Conservation (phyloP, 2,329 filamentous ascomycete genomes). For the Microcera coccophila region DNA sequence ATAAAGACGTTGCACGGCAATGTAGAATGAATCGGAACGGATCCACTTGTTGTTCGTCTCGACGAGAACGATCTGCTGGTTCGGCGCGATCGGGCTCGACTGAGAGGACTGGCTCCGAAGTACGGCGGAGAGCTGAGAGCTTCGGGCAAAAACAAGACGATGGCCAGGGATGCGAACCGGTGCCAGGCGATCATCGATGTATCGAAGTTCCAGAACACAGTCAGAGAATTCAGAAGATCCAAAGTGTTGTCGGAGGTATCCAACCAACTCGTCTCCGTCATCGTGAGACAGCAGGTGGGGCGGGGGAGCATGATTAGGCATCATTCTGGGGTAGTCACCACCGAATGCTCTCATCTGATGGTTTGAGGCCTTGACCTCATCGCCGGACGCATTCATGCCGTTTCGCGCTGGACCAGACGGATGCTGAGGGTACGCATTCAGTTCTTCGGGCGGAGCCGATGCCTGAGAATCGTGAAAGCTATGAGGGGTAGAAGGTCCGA, state of each 20-base stretch:
- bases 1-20: slow-evolving; percentile 56
- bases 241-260: slow-evolving; percentile 39
- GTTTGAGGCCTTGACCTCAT: slow-evolving; percentile 30
- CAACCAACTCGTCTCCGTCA: slow-evolving; percentile 36
- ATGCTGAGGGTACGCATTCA: slow-evolving; percentile 38
- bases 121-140: slow-evolving; percentile 30
- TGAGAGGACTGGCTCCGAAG: slow-evolving; percentile 31
- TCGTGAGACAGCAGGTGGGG: slow-evolving; percentile 29
- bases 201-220: slow-evolving; percentile 45
- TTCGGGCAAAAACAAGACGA: slow-evolving; percentile 53
- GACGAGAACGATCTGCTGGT: slow-evolving; percentile 35
- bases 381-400: slow-evolving; percentile 24
- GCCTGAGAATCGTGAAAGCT: slow-evolving; percentile 61
- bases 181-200: slow-evolving; percentile 36
- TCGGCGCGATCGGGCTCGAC: slow-evolving; percentile 7
- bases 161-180: slow-evolving; percentile 50
- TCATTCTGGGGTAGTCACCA: slow-evolving; percentile 31
- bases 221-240: slow-evolving; percentile 36
- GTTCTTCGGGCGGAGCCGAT: slow-evolving; percentile 46
- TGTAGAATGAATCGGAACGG: slow-evolving; percentile 53
- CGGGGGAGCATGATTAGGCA: slow-evolving; percentile 28
- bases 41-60: slow-evolving; percentile 51
- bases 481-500: slow-evolving; percentile 54
- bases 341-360: slow-evolving; percentile 30
- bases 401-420: slow-evolving; percentile 39